Evolutionary conservation across 306 rosid genomes (phyloP), one percentile per base, ranked within the genome.

Genomic region (Quercus ilex): DNA sequence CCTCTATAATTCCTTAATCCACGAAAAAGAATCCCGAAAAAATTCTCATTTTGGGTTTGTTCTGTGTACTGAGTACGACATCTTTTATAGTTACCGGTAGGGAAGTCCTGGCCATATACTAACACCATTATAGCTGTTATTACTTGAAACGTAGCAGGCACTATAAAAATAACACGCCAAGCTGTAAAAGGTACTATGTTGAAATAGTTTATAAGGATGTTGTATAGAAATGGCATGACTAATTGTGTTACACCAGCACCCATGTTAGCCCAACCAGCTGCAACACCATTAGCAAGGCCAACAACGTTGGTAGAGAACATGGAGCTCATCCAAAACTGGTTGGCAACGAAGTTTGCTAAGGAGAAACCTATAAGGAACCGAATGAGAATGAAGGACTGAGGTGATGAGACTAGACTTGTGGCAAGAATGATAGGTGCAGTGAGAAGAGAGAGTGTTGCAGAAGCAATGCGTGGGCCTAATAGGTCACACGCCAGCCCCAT

Each of bases 251-350:
- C 75, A 31, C 92, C 94, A 1, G 94, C 30, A 5, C 94, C 92
- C 21, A 71, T 43, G 82, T 81, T 88, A 1, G 94, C 94, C 94
- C 94, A 85, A 3, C 94, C 94, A 25, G 94, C 89, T 0, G 90
- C 77, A 3, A 88, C 81, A 23, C 92, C 94, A 75, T 88, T 90
- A 15, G 92, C 92, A 18, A 85, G 68, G 59, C 92, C 92, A 5
- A 90, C 89, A 5, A 86, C 82, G 71, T 38, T 28, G 49, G 71
- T 58, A 12, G 88, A 85, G 86, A 90, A 90, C 88, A 90, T 90
- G 71, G 91, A 85, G 79, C 80, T 86, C 92, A 86, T 90, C 94
- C 92, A 90, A 82, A 74, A 86, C 80, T 90, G 94, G 83, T 65
- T 79, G 46, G 94, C 86, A 14, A 90, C 94, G 71, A 90, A 90